These are phyloP conservation scores for Solanum aculeatissimum DNA, from an alignment of 305 asterid species.

Conservation along the genomic window DNA sequence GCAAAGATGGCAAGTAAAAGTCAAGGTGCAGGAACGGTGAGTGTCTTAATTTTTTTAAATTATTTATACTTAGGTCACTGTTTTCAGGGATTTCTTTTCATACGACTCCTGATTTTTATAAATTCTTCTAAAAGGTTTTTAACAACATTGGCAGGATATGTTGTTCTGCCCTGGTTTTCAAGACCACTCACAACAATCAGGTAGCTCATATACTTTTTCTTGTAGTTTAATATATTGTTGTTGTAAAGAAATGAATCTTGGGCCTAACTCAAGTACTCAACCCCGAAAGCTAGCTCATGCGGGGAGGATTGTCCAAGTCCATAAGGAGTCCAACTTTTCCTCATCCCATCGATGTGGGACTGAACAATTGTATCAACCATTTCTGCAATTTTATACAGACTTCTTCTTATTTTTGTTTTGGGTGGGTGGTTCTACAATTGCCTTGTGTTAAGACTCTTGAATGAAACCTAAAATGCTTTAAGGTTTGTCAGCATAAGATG, in stretches of 20 bases:
- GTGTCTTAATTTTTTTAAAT: background rate
- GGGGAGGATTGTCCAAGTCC: background rate
- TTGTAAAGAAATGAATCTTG: background rate
- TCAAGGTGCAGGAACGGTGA: constrained; percentile 45
- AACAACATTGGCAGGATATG: constrained; percentile 44
- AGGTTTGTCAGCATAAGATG: background rate
- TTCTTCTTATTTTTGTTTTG: background rate
- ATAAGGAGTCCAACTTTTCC: background rate
- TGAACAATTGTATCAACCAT: background rate
- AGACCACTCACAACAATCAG: constrained; percentile 57
- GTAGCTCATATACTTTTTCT: constrained; percentile 17
- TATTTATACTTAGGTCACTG: background rate
- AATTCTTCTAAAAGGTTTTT: background rate
- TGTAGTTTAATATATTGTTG: background rate
- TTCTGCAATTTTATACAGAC: background rate
- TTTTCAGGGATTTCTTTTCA: background rate
- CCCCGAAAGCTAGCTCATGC: background rate
- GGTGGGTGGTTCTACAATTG: background rate
- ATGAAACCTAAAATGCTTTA: background rate
- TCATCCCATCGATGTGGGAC: background rate
- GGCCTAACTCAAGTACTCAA: background rate
- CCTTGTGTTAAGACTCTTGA: background rate
- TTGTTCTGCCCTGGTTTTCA: constrained; percentile 45
- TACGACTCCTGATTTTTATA: background rate
- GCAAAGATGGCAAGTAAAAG: constrained; percentile 50